Evolutionary conservation across 352 stramenopile genomes (phyloP), one percentile per base, ranked within the genome.

Genomic region (Globisporangium cylindrosporum): DNA sequence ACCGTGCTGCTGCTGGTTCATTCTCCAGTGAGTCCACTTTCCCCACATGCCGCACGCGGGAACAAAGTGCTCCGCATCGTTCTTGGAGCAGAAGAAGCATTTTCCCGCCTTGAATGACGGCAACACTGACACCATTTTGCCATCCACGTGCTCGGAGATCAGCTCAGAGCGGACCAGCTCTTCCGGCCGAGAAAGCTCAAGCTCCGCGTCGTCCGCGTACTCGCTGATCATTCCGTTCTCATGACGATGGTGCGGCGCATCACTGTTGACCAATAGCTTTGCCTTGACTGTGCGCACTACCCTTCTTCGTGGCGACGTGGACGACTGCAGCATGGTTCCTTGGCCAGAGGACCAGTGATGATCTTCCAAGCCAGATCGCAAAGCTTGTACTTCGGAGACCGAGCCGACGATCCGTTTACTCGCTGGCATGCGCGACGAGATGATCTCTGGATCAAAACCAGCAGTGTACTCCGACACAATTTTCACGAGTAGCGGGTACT

Each of bases 31-130:
- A 2, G 87, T 90, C 85, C 85, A 95, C 62, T 93, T 93, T 22
- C 85, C 85, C 85, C 85, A 95, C 79, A 93, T 89, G 2, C 84
- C 84, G 25, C 87, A 93, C 15, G 84, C 81, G 20, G 87, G 87
- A 0, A 94, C 87, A 53, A 92, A 88, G 36, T 94, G 87, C 59
- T 92, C 84, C 1, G 86, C 83, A 8, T 89, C 85, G 32, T 92
- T 93, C 62, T 94, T 93, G 32, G 82, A 89, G 68, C 87, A 94
- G 64, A 94, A 94, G 62, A 94, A 94, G 58, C 87, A 94, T 58
- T 94, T 94, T 18, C 84, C 85, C 1, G 80, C 74, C 49, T 87
- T 92, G 66, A 93, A 93, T 24, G 85, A 94, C 24, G 85, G 87
- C 49, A 94, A 70, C 0, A 93, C 81, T 2, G 87, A 94, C 24